Conservation (phyloP, 768 basidiomycete genomes). For the Cystobasidium onofrii region DNA sequence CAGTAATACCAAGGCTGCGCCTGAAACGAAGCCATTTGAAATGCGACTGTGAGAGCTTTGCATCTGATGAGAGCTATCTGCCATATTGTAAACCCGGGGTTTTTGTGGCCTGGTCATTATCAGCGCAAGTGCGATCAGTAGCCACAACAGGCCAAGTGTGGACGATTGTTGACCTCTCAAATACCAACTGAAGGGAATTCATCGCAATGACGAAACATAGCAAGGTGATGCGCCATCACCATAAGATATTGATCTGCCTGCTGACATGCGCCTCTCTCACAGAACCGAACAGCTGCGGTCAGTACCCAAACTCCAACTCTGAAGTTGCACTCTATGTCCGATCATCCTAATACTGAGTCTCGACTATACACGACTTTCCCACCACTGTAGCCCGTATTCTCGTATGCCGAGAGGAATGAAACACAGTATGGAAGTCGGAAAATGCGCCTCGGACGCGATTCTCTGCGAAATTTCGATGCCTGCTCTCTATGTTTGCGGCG, state of each 20-base stretch:
- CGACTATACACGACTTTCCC: not conserved
- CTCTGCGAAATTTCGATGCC: constrained; percentile 82
- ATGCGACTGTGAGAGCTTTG: no score
- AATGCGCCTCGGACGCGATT: constrained; percentile 67
- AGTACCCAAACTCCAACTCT: no score
- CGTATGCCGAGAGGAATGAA: constrained; percentile 79
- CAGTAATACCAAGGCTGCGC: no score
- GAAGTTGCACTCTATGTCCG: no score
- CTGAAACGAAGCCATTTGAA: no score
- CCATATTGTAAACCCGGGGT: no score
- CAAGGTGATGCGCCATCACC: not conserved
- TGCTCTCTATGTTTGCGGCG: constrained; percentile 75
- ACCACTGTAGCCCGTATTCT: constrained; percentile 54
- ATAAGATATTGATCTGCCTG: not conserved
- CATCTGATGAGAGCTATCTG: no score
- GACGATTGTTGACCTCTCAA: no score
- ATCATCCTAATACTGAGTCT: no score
- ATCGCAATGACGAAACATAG: constrained; percentile 20
- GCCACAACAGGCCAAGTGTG: no score
- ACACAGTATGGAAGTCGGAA: constrained; percentile 74
- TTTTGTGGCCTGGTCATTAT: no score
- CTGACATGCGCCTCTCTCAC: not conserved
- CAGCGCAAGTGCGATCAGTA: no score
- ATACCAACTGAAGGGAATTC: not conserved
- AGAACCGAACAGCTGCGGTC: constrained; percentile 30